Conservation (phyloP, 1,284 basidiomycete species). For the Rugosomyces carneus region DNA sequence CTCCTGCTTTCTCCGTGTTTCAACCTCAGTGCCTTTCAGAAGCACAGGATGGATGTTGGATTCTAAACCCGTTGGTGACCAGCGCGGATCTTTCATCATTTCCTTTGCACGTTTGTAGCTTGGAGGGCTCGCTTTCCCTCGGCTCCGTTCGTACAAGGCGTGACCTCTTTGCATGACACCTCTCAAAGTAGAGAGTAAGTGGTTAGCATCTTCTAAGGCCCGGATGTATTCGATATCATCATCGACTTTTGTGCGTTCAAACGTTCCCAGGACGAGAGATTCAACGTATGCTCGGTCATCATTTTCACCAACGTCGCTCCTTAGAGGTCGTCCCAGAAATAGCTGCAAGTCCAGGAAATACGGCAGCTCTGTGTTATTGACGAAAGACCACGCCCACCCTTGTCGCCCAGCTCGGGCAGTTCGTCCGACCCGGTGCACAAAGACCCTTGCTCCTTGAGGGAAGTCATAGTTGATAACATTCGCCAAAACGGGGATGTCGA, state of each 20-base stretch:
- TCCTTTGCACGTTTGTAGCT: slow-evolving; percentile 89
- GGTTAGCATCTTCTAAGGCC: slow-evolving; percentile 61
- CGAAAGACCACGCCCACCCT: slow-evolving; percentile 95
- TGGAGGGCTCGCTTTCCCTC: slow-evolving; percentile 82
- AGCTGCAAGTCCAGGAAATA: slow-evolving; percentile 91
- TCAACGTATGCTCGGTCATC: slow-evolving; percentile 62
- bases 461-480: slow-evolving; percentile 99
- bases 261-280: slow-evolving; percentile 74
- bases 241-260: slow-evolving; percentile 78
- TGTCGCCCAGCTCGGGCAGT: slow-evolving; percentile 93
- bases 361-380: slow-evolving; percentile 83
- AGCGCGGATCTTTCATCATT: slow-evolving; percentile 69
- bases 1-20: slow-evolving; percentile 35
- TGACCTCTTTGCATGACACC: slow-evolving; percentile 90
- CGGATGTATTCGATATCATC: slow-evolving; percentile 81
- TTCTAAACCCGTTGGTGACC: slow-evolving; percentile 68
- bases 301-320: slow-evolving; percentile 39
- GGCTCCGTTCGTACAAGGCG: slow-evolving; percentile 90
- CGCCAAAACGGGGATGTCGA: slow-evolving; percentile 91
- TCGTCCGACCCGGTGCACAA: slow-evolving; percentile 95
- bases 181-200: slow-evolving; percentile 68
- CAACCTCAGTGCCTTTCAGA: slow-evolving; percentile 30
- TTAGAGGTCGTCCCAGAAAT: slow-evolving; percentile 84
- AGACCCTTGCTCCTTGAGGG: slow-evolving; percentile 87
- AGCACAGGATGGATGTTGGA: slow-evolving; percentile 67